A percentile compares a stretch with the other conserved stretches of the same genome.
Evolutionary conservation across 352 stramenopile genomes (phyloP).

Genomic region (Phytophthora citricola): DNA sequence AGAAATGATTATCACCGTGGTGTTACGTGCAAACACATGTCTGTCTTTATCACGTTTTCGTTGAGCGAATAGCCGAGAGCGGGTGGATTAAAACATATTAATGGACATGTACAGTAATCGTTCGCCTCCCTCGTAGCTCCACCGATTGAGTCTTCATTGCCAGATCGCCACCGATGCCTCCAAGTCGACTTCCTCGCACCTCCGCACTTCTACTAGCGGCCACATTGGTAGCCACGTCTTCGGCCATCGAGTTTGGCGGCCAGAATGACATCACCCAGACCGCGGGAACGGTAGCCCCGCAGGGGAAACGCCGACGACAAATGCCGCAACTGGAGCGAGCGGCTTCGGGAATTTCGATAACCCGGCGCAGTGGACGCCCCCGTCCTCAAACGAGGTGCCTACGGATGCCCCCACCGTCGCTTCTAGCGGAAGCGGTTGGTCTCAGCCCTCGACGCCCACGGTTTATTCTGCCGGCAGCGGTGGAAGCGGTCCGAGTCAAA

Average conservation of each 20-base stretch:
- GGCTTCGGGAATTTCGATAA: slow-evolving; percentile 7
- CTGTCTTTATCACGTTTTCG: no score
- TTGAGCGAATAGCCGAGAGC: no score
- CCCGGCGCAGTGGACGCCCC: slow-evolving; percentile 11
- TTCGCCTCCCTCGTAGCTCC: no score
- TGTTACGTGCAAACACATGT: no score
- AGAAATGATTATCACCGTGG: no score
- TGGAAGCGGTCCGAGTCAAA: slow-evolving; percentile 5
- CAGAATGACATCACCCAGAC: slow-evolving; percentile 23
- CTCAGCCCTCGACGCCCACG: slow-evolving; percentile 10
- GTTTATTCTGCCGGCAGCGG: slow-evolving; percentile 14
- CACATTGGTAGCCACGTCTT: slow-evolving; percentile 4
- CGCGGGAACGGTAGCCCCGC: slow-evolving; percentile 11
- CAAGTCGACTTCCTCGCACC: slow-evolving; percentile 13
- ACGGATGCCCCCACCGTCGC: slow-evolving; percentile 1
- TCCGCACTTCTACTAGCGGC: slow-evolving; percentile 17
- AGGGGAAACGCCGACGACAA: slow-evolving; percentile 7
- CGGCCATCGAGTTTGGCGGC: slow-evolving; percentile 24
- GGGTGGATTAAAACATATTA: no score
- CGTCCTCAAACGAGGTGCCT: slow-evolving; percentile 22
- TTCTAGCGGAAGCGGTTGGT: slow-evolving; percentile 19
- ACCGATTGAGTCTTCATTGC: slow-evolving; percentile 6
- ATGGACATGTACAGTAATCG: no score
- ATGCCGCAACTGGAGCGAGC: slow-evolving; percentile 1
- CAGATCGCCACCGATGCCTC: slow-evolving; percentile 15